Evolutionary conservation across 768 basidiomycete genomes (phyloP).

Genomic region (Tremella yokohamensis): DNA sequence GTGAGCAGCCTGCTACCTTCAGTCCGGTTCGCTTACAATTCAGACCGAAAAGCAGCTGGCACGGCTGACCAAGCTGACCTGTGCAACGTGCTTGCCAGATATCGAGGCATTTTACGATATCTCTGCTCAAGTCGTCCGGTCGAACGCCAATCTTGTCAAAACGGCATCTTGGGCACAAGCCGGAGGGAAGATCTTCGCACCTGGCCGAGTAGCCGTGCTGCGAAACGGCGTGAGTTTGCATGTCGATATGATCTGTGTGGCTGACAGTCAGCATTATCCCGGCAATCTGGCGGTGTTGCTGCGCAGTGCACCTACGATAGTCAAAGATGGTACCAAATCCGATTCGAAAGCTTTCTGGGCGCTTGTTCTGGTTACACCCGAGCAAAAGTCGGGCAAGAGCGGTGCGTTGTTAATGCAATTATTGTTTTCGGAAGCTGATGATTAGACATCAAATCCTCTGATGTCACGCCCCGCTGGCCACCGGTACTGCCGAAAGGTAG

Average conservation of each 20-base stretch:
- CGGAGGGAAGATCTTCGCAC: conserved; percentile 63
- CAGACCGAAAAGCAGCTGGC: conserved; percentile 71
- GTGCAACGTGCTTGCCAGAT: conserved; percentile 65
- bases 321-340: conserved; percentile 30
- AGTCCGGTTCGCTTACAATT: conserved; percentile 11
- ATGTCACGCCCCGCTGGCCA: conserved; percentile 76
- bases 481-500: conserved; percentile 56
- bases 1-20: conserved; percentile 53
- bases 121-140: conserved; percentile 60
- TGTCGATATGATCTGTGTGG: not conserved
- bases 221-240: conserved; percentile 65
- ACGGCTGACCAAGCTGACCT: conserved; percentile 63
- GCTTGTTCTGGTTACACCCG: conserved; percentile 66
- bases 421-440: not conserved
- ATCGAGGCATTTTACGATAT: conserved; percentile 74
- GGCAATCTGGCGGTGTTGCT: conserved; percentile 68
- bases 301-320: conserved; percentile 52
- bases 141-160: conserved; percentile 63
- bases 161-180: conserved; percentile 62
- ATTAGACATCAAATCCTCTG: conserved; percentile 46
- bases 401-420: conserved; percentile 53
- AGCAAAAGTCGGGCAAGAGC: conserved; percentile 59
- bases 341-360: conserved; percentile 59
- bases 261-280: conserved; percentile 65
- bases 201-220: conserved; percentile 78